Evolutionary conservation across 805 yeast species (phyloP).

Genomic region (Scheffersomyces lignosus): DNA sequence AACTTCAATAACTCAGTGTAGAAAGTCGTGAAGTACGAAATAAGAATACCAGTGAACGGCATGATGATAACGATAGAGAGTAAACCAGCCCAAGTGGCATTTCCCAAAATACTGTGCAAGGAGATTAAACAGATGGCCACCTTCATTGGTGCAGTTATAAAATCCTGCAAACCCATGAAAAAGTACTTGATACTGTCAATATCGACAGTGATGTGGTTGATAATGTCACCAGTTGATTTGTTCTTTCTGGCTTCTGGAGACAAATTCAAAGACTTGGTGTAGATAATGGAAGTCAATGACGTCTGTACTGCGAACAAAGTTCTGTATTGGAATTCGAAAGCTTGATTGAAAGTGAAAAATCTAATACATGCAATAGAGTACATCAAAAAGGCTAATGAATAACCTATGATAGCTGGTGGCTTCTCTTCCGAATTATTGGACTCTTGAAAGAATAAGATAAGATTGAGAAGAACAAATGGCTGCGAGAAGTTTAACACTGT

Average conservation of each 20-base stretch:
- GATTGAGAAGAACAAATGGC: slow-evolving; percentile 31
- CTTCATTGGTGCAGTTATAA: slow-evolving; percentile 23
- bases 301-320: slow-evolving; percentile 17
- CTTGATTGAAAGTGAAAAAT: slow-evolving; percentile 23
- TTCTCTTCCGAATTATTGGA: slow-evolving; percentile 5
- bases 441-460: slow-evolving; percentile 26
- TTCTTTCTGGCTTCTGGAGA: slow-evolving; percentile 32
- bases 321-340: slow-evolving; percentile 11
- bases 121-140: slow-evolving; percentile 27
- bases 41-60: slow-evolving; percentile 24
- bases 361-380: slow-evolving; percentile 25
- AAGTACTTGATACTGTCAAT: slow-evolving; percentile 15
- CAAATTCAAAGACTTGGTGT: slow-evolving; percentile 27
- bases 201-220: slow-evolving; percentile 35
- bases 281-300: slow-evolving; percentile 24
- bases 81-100: slow-evolving; percentile 39
- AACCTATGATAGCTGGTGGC: slow-evolving; percentile 29
- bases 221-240: slow-evolving; percentile 34
- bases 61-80: slow-evolving; percentile 6
- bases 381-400: slow-evolving; percentile 22
- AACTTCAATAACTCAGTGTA: slow-evolving; percentile 30
- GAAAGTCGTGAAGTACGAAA: slow-evolving; percentile 26
- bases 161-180: slow-evolving; percentile 17
- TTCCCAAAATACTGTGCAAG: slow-evolving; percentile 33
- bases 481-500: slow-evolving; percentile 20